These are phyloP conservation scores for Ceratobasidium sp. DNA, from an alignment of 1,284 basidiomycete species.

Conservation along the genomic window DNA sequence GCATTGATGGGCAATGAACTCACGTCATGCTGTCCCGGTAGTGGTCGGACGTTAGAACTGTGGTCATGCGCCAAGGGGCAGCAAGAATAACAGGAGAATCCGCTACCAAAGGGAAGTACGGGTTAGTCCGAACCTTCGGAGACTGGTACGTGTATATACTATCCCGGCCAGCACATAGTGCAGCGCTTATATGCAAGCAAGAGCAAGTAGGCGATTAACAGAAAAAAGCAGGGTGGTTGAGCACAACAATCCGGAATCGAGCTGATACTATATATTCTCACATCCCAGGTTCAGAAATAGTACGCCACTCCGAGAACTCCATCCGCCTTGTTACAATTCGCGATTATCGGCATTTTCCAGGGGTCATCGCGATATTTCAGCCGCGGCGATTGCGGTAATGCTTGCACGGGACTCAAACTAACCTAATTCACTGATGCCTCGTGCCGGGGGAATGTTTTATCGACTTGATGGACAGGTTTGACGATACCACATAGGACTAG, in stretches of 20 bases:
- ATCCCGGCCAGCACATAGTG: slow-evolving; percentile 15
- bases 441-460: not conserved
- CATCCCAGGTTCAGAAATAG: not conserved
- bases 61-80: not conserved
- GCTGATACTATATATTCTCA: not conserved
- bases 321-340: not conserved
- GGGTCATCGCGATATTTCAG: not conserved
- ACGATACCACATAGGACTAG: not conserved
- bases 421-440: not conserved
- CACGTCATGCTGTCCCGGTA: not conserved
- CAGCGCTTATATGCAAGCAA: not conserved
- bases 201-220: not conserved
- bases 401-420: not conserved
- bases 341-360: slow-evolving; percentile 1
- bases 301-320: slow-evolving; percentile 3
- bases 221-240: too few species aligned
- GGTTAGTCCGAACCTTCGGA: too few species aligned
- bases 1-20: not conserved
- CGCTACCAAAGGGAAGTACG: not conserved
- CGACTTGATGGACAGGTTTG: not conserved
- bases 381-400: not conserved
- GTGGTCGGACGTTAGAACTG: not conserved
- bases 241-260: too few species aligned
- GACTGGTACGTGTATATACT: not conserved
- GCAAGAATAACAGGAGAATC: not conserved